These are phyloP conservation scores for Meira miltonrushii DNA, from an alignment of 1,284 basidiomycete species.

Conservation along the genomic window DNA sequence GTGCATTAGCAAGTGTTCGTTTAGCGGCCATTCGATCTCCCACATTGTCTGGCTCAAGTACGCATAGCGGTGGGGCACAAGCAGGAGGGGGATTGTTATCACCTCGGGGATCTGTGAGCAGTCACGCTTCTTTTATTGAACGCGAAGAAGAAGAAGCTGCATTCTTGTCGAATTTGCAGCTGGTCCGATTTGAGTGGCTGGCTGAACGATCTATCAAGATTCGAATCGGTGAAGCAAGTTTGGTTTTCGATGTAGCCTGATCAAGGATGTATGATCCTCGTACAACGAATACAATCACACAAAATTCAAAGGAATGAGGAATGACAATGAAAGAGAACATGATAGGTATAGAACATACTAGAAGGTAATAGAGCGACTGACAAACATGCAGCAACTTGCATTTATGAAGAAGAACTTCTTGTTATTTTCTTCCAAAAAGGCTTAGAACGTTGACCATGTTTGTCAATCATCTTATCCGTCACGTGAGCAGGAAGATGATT, in stretches of 20 bases:
- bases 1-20: not conserved
- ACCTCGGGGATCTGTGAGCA: not conserved
- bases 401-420: too few relatives aligned
- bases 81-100: not conserved
- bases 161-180: slow-evolving; percentile 11
- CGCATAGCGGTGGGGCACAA: not conserved
- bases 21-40: slow-evolving; percentile 8
- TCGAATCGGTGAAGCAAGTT: slow-evolving; percentile 35
- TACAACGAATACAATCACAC: too few relatives aligned
- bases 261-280: not conserved
- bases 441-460: too few relatives aligned
- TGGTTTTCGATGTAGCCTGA: slow-evolving; percentile 35
- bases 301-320: too few relatives aligned
- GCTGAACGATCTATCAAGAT: slow-evolving; percentile 34
- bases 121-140: not conserved
- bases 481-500: too few relatives aligned
- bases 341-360: too few relatives aligned
- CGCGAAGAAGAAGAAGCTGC: slow-evolving; percentile 12
- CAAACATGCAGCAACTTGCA: too few relatives aligned
- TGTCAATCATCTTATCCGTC: too few relatives aligned
- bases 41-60: not conserved
- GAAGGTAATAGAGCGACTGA: too few relatives aligned
- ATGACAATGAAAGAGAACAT: too few relatives aligned
- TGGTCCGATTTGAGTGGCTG: slow-evolving; percentile 39
- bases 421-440: too few relatives aligned